Conservation (phyloP, 371 early-diverging fungal genomes). For the Antonospora locustae region DNA sequence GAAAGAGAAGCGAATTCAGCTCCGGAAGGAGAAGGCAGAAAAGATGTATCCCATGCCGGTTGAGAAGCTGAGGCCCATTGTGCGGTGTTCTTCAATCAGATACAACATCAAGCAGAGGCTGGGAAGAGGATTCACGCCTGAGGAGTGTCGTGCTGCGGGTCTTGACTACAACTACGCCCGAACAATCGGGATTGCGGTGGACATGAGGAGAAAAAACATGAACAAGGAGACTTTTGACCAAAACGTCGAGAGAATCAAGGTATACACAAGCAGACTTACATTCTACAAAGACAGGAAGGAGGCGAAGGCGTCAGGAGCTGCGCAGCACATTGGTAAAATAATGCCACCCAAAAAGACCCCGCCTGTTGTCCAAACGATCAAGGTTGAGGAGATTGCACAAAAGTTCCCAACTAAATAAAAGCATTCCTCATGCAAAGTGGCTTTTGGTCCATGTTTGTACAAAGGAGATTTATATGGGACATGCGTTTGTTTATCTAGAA, state of each 20-base stretch:
- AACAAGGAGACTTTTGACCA: conserved; percentile 78
- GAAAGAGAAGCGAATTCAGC: conserved; percentile 71
- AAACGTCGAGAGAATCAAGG: conserved; percentile 87
- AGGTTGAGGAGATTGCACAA: conserved; percentile 27
- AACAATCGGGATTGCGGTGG: conserved; percentile 87
- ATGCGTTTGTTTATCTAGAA: too few species aligned
- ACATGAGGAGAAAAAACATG: conserved; percentile 87
- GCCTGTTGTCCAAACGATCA: conserved; percentile 33
- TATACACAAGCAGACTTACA: conserved; percentile 60
- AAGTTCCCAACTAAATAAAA: too few species aligned
- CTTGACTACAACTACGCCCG: conserved; percentile 78
- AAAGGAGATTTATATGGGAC: too few species aligned
- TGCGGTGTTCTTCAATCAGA: conserved; percentile 84
- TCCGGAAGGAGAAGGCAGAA: conserved; percentile 80
- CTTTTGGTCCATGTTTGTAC: too few species aligned
- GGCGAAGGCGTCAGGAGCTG: conserved; percentile 39
- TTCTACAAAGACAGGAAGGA: conserved; percentile 41
- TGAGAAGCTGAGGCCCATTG: conserved; percentile 87
- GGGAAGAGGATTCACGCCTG: conserved; percentile 93
- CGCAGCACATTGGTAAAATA: conserved; percentile 43
- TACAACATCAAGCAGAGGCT: conserved; percentile 94
- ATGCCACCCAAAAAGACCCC: conserved; percentile 39
- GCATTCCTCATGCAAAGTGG: too few species aligned
- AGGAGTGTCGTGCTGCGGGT: conserved; percentile 89
- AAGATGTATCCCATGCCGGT: conserved; percentile 83